Evolutionary conservation across 805 yeast species (phyloP).

Genomic region (Nakazawaea ernobii): DNA sequence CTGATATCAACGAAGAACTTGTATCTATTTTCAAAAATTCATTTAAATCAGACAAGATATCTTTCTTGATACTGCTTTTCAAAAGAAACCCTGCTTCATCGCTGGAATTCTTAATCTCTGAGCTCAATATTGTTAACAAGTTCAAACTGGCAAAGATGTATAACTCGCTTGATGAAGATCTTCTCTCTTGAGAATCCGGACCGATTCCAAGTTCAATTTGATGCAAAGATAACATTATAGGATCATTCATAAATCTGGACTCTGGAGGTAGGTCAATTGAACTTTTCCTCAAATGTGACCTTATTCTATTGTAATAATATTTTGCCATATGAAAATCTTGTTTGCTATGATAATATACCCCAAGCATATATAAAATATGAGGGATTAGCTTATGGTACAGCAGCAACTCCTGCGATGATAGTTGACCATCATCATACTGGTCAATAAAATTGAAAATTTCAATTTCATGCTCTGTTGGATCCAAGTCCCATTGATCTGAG

Average conservation of each 20-base stretch:
- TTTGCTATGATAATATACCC: slow-evolving; percentile 29
- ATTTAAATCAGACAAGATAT: slow-evolving; percentile 1
- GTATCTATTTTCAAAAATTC: background rate
- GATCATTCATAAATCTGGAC: background rate
- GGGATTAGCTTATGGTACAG: slow-evolving; percentile 32
- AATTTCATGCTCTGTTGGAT: slow-evolving; percentile 8
- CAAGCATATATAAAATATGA: slow-evolving; percentile 33
- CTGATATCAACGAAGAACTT: background rate
- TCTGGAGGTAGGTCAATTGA: background rate
- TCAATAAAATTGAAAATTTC: slow-evolving; percentile 27
- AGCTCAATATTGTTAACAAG: slow-evolving; percentile 18
- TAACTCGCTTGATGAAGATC: slow-evolving; percentile 23
- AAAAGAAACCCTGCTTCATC: slow-evolving; percentile 2
- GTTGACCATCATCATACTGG: slow-evolving; percentile 29
- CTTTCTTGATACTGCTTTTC: background rate
- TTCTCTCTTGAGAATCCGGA: slow-evolving; percentile 17
- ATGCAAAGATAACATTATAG: slow-evolving; percentile 10
- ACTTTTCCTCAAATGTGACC: slow-evolving; percentile 16
- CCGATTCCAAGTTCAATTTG: slow-evolving; percentile 23
- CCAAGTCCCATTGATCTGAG: slow-evolving; percentile 18
- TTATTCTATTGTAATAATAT: slow-evolving; percentile 31
- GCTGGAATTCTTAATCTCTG: slow-evolving; percentile 19
- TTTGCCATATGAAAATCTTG: slow-evolving; percentile 33
- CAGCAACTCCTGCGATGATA: slow-evolving; percentile 33
- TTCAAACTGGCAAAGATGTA: slow-evolving; percentile 25